phyloP scores from a whole-genome alignment of 75 land plant species.

The Picea glauca region DNA sequence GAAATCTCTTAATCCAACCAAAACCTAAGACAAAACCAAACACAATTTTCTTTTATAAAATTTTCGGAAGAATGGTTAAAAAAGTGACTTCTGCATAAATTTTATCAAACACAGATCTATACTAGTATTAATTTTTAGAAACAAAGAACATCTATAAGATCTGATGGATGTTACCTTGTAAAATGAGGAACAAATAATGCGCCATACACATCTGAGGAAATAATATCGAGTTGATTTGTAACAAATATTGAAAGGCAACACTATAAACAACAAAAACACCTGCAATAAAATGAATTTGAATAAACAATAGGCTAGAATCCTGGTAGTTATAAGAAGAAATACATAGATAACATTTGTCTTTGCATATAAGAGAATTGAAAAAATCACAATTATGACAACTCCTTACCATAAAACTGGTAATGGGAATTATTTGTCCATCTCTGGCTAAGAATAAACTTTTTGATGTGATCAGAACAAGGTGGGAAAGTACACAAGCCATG shows the following conservation, averaged over 20 bases:
- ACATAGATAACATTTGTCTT: no score
- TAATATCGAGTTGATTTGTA: conserved; percentile 17
- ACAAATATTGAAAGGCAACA: conserved; percentile 24
- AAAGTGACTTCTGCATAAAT: no score
- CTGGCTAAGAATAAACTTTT: no score
- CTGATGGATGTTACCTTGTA: conserved; percentile 18
- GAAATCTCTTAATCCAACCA: no score
- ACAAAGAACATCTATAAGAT: not conserved
- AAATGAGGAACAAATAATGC: conserved; percentile 21
- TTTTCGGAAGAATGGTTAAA: no score
- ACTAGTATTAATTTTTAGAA: no score
- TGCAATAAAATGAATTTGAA: not conserved
- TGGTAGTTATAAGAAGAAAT: no score
- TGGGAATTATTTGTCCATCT: conserved; percentile 18
- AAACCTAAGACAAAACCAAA: no score
- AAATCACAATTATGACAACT: not conserved
- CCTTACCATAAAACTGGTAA: conserved; percentile 27
- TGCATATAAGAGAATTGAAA: not conserved
- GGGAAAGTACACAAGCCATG: conserved; percentile 26
- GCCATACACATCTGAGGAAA: conserved; percentile 19
- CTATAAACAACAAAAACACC: conserved; percentile 8
- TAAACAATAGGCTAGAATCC: not conserved
- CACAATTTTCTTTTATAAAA: no score
- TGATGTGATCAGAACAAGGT: conserved; percentile 13
- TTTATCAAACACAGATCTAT: no score